Evolutionary conservation across 2,329 filamentous ascomycete genomes (phyloP).

Genomic region (Aspergillus sp.): DNA sequence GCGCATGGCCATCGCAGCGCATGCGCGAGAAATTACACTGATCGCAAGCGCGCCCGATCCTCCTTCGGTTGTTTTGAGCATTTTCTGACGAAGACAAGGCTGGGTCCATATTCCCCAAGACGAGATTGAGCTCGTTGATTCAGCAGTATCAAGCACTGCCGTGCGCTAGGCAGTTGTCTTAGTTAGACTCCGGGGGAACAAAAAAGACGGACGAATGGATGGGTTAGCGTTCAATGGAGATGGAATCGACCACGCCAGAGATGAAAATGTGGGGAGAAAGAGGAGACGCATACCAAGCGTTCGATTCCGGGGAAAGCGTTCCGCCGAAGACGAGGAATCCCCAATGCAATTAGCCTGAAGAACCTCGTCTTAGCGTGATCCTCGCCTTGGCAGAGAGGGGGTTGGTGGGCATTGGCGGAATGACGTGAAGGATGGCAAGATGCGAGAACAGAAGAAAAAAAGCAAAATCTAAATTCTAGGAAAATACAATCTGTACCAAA

Average conservation of each 20-base stretch:
- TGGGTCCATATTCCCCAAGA: neutral
- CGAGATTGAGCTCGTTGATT: neutral
- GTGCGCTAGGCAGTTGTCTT: neutral
- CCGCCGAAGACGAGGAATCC: neutral
- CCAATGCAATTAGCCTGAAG: neutral
- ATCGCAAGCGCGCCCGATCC: conserved; percentile 32
- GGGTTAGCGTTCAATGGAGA: neutral
- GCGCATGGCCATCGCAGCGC: conserved; percentile 44
- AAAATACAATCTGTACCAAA: neutral
- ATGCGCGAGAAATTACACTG: conserved; percentile 43
- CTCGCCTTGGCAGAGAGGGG: neutral
- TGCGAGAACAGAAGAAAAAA: neutral
- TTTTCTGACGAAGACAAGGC: neutral
- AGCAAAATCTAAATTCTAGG: neutral
- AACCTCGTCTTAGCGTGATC: neutral
- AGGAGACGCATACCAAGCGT: neutral
- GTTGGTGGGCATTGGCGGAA: neutral
- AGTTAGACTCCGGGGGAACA: neutral
- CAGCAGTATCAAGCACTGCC: neutral
- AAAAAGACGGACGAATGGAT: neutral
- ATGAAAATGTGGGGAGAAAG: neutral
- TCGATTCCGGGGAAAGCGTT: neutral
- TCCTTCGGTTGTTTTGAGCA: neutral
- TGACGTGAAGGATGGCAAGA: neutral
- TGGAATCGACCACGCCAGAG: neutral